phyloP scores from a whole-genome alignment of 495 filamentous ascomycete species.

The Xylaria cubensis region DNA sequence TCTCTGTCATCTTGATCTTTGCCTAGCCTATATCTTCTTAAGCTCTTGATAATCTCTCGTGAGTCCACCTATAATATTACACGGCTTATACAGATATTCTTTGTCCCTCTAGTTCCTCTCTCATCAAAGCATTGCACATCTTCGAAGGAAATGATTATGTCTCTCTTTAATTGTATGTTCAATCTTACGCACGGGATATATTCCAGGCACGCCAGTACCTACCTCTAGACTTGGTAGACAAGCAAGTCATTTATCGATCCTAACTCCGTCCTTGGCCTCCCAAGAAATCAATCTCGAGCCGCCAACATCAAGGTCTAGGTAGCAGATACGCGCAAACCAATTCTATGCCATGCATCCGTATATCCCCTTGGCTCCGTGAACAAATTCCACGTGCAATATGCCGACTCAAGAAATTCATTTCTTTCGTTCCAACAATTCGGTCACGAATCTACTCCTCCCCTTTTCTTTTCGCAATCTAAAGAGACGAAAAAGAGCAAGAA shows the following conservation, averaged over 20 bases:
- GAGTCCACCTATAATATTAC: not conserved
- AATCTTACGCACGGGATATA: not conserved
- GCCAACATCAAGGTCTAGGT: not conserved
- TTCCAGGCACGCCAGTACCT: not conserved
- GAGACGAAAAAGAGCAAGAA: not conserved
- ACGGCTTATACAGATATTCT: not conserved
- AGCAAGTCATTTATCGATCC: not conserved
- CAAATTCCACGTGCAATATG: not conserved
- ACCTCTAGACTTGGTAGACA: not conserved
- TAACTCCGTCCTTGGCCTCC: not conserved
- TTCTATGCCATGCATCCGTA: not conserved
- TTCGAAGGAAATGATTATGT: not conserved
- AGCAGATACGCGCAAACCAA: not conserved
- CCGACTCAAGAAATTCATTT: not conserved
- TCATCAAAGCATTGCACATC: not conserved
- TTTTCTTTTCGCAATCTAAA: not conserved
- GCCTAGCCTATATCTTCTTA: no score
- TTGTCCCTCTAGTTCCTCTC: not conserved
- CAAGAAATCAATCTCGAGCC: not conserved
- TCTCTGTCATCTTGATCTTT: not conserved
- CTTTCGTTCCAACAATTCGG: slow-evolving; percentile 4
- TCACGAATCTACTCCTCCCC: not conserved
- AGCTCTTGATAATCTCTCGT: not conserved
- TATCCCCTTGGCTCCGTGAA: not conserved
- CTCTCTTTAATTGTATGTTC: not conserved